Percentiles rank a stretch among this genome's conserved stretches.
These are phyloP conservation scores for Lasiosphaeria miniovina DNA, from an alignment of 495 filamentous ascomycete species.

Conservation along the genomic window DNA sequence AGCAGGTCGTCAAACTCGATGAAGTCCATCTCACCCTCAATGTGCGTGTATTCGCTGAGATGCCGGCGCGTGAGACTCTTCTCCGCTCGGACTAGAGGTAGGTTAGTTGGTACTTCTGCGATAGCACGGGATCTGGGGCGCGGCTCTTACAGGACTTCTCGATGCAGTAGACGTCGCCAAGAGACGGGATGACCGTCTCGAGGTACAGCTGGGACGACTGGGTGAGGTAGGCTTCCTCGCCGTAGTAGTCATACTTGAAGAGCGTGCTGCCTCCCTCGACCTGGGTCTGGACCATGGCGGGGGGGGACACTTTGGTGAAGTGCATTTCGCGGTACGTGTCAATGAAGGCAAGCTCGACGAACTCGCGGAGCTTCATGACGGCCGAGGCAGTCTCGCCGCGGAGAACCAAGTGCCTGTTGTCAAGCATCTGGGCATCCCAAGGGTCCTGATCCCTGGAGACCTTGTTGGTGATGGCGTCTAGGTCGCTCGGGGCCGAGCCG, in stretches of 20 bases:
- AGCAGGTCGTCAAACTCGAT: conserved; percentile 92
- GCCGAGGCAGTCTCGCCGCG: conserved; percentile 84
- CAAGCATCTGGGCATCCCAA: conserved; percentile 68
- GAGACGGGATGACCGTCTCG: conserved; percentile 85
- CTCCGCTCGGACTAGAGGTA: conserved; percentile 70
- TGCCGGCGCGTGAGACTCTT: conserved; percentile 93
- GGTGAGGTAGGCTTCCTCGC: conserved; percentile 88
- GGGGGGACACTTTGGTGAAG: conserved; percentile 83
- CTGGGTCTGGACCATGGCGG: conserved; percentile 97
- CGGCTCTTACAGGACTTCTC: conserved; percentile 69
- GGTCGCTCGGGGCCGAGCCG: conserved; percentile 76
- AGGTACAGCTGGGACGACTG: conserved; percentile 98
- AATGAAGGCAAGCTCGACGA: conserved; percentile 79
- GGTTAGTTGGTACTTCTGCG: too few relatives aligned
- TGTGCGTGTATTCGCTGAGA: conserved; percentile 88
- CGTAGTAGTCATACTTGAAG: conserved; percentile 94
- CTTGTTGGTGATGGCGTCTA: conserved; percentile 90
- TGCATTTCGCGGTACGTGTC: conserved; percentile 74
- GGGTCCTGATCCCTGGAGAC: conserved; percentile 67
- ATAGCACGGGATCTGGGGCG: too few relatives aligned
- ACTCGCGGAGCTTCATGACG: conserved; percentile 88
- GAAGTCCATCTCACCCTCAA: conserved; percentile 96
- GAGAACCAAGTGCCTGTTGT: conserved; percentile 88
- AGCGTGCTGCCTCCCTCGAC: conserved; percentile 95
- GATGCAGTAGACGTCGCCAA: conserved; percentile 95